Evolutionary conservation across 352 stramenopile genomes (phyloP), one percentile per base, ranked within the genome.

Genomic region (Globisporangium iwayamae): DNA sequence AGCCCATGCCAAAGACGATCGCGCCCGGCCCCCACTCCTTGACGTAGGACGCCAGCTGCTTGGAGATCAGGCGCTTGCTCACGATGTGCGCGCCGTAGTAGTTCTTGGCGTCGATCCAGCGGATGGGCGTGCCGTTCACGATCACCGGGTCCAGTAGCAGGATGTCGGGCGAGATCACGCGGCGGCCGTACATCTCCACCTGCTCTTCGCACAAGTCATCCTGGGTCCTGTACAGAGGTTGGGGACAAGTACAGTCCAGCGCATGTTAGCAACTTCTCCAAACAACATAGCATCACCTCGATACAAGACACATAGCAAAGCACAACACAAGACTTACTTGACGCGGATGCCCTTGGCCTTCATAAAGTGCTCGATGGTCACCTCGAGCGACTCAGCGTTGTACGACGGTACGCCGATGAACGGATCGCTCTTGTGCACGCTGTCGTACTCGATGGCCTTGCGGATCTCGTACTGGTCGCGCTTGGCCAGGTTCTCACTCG

Each of bases 11-110:
- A 62, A 92, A 94, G 47, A 94, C 83, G 53, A 94, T 91, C 25
- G 85, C 85, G 7, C 85, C 85, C 0, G 85, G 85, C 3, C 85
- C 85, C 85, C 85, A 94, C 70, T 94, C 85, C 65, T 93, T 94
- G 16, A 94, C 83, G 66, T 94, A 94, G 41, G 83, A 90, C 50
- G 73, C 72, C 11, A 94, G 67, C 57, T 94, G 85, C 36, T 87
- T 89, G 32, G 84, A 85, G 70, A 94, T 93, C 47, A 93, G 63
- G 1, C 82, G 77, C 76, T 94, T 94, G 69, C 83, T 92, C 48
- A 94, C 85, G 59, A 94, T 93, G 71, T 94, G 85, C n/a, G 85
- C 83, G 38, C 85, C 85, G 66, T 94, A 94, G 63, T 93, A 94
- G 69, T 94, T 94, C 70, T 94, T 94, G 43, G 85, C 85, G 57